Evolutionary conservation across 1,284 basidiomycete genomes (phyloP).

Genomic region (Nidula niveotomentosa): DNA sequence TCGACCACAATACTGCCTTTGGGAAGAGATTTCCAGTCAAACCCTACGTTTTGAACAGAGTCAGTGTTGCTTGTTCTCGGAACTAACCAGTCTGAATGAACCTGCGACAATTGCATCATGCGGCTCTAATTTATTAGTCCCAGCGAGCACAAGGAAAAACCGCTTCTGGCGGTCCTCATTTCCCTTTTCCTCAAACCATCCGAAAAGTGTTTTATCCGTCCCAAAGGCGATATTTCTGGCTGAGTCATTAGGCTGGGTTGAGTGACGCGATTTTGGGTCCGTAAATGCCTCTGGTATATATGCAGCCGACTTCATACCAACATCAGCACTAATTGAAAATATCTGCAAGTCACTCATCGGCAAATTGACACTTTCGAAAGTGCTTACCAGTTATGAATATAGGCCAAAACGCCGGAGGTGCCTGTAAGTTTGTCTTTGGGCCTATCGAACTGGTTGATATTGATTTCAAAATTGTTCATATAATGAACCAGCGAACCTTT

Average conservation of each 20-base stretch:
- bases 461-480: neutral
- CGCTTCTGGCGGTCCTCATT: too few species aligned
- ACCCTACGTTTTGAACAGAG: neutral
- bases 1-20: neutral
- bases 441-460: too few species aligned
- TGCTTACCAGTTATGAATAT: too few species aligned
- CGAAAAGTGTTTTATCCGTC: too few species aligned
- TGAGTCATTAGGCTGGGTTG: neutral
- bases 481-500: neutral
- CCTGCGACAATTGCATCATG: neutral
- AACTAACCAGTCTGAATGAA: neutral
- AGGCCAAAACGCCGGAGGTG: too few species aligned
- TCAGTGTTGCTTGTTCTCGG: neutral
- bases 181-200: too few species aligned
- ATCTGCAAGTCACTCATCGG: neutral
- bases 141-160: too few species aligned
- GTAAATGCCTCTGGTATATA: neutral
- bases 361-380: neutral
- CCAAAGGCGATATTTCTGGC: neutral
- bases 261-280: neutral
- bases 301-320: neutral
- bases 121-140: too few species aligned
- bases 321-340: too few species aligned
- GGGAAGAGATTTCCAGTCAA: neutral
- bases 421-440: too few species aligned